Conservation (phyloP, 208 protist genomes). For the Crithidia fasciculata region DNA sequence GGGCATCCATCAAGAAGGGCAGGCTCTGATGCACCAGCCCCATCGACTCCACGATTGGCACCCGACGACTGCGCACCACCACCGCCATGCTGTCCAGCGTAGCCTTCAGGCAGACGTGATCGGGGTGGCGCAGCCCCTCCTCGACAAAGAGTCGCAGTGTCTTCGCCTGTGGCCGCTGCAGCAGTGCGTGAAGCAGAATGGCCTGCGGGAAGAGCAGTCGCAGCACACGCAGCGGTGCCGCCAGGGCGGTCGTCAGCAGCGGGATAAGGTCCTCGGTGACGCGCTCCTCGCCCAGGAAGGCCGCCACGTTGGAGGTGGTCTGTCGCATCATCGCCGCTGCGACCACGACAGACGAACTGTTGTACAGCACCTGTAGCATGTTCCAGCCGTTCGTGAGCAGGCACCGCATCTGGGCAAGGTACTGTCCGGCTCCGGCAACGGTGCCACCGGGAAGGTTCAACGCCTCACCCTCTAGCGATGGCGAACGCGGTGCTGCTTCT, state of each 20-base stretch:
- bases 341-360: slow-evolving; percentile 41
- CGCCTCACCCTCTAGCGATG: too few relatives aligned
- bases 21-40: slow-evolving; percentile 62
- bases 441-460: neutral
- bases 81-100: slow-evolving; percentile 56
- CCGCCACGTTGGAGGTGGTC: slow-evolving; percentile 38
- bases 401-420: slow-evolving; percentile 44
- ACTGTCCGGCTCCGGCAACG: slow-evolving; percentile 17
- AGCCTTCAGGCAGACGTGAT: slow-evolving; percentile 34
- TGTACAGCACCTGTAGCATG: slow-evolving; percentile 61
- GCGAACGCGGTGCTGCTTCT: neutral
- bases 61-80: slow-evolving; percentile 37
- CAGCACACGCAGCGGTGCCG: slow-evolving; percentile 48
- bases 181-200: slow-evolving; percentile 53
- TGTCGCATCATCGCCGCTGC: slow-evolving; percentile 43
- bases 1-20: slow-evolving; percentile 45
- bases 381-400: slow-evolving; percentile 71
- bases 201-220: slow-evolving; percentile 60
- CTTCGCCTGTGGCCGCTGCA: slow-evolving; percentile 44
- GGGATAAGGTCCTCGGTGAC: slow-evolving; percentile 70
- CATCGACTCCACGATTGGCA: slow-evolving; percentile 48
- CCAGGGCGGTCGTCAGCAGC: slow-evolving; percentile 68
- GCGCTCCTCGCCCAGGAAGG: slow-evolving; percentile 74
- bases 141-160: slow-evolving; percentile 74
- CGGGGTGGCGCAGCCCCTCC: slow-evolving; percentile 63